These are phyloP conservation scores for Hygrophila difformis DNA, from an alignment of 257 asterid genomes.

Conservation along the genomic window DNA sequence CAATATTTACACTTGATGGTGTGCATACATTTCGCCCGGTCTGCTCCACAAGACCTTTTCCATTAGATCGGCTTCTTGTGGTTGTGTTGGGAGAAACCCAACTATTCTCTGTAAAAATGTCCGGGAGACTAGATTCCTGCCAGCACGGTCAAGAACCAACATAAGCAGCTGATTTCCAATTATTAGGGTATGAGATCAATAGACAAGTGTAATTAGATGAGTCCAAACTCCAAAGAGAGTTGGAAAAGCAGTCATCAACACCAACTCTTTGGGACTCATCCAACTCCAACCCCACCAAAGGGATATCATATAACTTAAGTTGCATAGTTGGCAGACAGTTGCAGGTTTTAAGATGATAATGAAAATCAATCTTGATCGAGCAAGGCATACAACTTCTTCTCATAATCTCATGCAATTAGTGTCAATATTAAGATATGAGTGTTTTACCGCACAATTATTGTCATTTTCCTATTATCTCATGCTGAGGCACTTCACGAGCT, in stretches of 20 bases:
- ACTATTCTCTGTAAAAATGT: conserved; percentile 66
- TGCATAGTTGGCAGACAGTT: neutral
- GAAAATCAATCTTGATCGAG: conserved; percentile 3
- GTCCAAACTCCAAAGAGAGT: too few relatives aligned
- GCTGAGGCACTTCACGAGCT: neutral
- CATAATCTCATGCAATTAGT: neutral
- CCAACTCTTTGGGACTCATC: too few relatives aligned
- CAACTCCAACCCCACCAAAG: too few relatives aligned
- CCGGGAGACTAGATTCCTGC: conserved; percentile 98
- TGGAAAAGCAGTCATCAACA: neutral
- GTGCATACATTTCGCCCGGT: conserved; percentile 23
- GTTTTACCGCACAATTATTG: neutral
- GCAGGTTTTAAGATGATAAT: conserved; percentile 5
- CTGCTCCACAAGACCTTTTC: conserved; percentile 30
- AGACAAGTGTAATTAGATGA: neutral
- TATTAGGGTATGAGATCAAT: neutral
- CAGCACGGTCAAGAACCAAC: conserved; percentile 13
- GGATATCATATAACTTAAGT: too few relatives aligned
- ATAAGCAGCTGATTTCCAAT: conserved; percentile 6
- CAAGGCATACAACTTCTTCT: neutral
- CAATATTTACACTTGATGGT: conserved; percentile 38
- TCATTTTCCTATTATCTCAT: conserved; percentile 1
- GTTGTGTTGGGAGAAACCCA: conserved; percentile 78
- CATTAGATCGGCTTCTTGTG: conserved; percentile 65
- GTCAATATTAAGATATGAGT: neutral